A percentile compares a stretch with the other conserved stretches of the same genome.
These are phyloP conservation scores for Raffaelea arxii DNA, from an alignment of 2,329 filamentous ascomycete species.

Conservation along the genomic window DNA sequence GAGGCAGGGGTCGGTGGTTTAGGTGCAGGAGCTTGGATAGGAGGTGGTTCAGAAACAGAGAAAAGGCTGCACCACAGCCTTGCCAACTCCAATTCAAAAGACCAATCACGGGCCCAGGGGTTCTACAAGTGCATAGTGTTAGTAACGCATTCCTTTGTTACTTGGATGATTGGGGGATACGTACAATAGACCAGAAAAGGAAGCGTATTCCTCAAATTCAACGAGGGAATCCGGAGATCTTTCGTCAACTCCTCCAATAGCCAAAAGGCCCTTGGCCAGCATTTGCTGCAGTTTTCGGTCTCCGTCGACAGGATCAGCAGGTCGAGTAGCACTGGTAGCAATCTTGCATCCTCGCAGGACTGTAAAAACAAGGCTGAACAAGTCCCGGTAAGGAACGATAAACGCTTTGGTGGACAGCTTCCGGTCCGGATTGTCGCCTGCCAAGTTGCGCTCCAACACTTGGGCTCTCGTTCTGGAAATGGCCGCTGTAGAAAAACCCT, in stretches of 20 bases:
- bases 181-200: background rate
- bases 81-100: background rate
- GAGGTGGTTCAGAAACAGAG: too few species aligned
- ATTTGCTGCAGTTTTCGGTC: background rate
- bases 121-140: background rate
- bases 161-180: background rate
- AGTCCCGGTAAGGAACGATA: background rate
- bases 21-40: too few species aligned
- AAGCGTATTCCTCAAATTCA: background rate
- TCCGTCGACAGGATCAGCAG: background rate
- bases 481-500: background rate
- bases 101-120: background rate
- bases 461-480: background rate
- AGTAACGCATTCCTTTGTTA: background rate
- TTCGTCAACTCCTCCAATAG: background rate
- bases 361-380: background rate
- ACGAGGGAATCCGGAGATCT: background rate
- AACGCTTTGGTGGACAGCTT: background rate
- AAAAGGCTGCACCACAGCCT: background rate
- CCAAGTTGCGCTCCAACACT: background rate
- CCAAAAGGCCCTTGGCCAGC: background rate
- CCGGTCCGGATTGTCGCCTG: background rate
- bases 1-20: too few species aligned
- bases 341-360: background rate
- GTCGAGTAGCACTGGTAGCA: background rate